Conservation (phyloP, 2,329 filamentous ascomycete genomes). For the Xylaria sp. region DNA sequence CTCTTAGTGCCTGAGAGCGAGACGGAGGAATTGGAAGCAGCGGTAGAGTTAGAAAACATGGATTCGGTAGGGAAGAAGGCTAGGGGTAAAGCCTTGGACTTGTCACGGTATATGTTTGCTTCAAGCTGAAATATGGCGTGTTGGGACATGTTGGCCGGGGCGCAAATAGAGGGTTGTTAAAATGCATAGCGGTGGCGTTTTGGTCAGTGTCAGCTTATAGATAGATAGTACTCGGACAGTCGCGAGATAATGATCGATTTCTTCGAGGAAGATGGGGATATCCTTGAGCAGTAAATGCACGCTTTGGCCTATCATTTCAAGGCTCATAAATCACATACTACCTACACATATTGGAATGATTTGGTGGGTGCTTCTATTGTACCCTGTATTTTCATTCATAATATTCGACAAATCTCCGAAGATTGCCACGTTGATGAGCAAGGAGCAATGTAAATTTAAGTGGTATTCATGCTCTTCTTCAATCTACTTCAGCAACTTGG, state of each 20-base stretch:
- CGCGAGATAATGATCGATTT: not conserved
- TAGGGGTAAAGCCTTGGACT: constrained; percentile 53
- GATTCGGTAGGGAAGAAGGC: constrained; percentile 31
- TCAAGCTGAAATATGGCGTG: constrained; percentile 25
- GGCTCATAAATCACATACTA: not conserved
- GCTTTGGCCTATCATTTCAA: not conserved
- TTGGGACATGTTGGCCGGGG: constrained; percentile 6
- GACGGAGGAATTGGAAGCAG: constrained; percentile 42
- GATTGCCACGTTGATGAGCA: not conserved
- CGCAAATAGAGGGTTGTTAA: constrained; percentile 16
- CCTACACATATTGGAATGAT: not conserved
- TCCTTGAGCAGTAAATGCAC: not conserved
- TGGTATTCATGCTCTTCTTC: not conserved
- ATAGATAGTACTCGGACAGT: not conserved
- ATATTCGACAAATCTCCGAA: no score
- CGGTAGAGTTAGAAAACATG: constrained; percentile 41
- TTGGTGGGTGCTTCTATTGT: not conserved
- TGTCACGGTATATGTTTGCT: constrained; percentile 60
- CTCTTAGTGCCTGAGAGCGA: constrained; percentile 64
- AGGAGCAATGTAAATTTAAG: not conserved
- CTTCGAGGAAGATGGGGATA: not conserved
- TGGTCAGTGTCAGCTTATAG: constrained; percentile 16
- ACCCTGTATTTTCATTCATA: not conserved
- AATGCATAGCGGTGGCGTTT: constrained; percentile 31
- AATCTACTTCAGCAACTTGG: not conserved